Conservation (phyloP, 495 filamentous ascomycete species). For the Evernia prunastri region DNA sequence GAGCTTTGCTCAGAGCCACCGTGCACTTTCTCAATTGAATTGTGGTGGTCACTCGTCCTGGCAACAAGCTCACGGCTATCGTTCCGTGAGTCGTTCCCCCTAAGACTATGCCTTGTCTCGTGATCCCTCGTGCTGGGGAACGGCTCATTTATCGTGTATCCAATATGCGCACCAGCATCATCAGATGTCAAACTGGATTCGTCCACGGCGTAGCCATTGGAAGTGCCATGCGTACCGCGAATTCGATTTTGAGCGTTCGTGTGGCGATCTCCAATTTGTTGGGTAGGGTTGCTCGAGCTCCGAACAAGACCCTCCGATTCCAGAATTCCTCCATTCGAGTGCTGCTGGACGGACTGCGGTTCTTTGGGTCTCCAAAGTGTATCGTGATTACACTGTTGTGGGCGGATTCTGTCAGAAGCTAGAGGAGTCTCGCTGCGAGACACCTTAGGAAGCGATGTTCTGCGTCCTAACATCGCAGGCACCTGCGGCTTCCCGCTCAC, state of each 20-base stretch:
- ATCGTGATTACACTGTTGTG: not conserved
- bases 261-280: not conserved
- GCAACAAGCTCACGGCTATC: no score
- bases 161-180: not conserved
- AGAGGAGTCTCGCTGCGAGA: not conserved
- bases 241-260: not conserved
- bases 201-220: not conserved
- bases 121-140: not conserved
- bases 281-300: not conserved
- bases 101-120: no score
- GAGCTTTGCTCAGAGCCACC: no score
- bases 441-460: not conserved
- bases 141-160: not conserved
- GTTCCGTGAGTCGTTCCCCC: no score
- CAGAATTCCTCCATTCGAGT: not conserved
- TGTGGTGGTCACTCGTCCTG: no score
- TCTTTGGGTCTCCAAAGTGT: not conserved
- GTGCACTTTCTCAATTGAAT: no score
- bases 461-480: not conserved
- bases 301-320: not conserved
- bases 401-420: not conserved
- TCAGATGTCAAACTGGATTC: not conserved
- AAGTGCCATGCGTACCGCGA: not conserved
- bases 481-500: not conserved
- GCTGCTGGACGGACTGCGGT: not conserved